These are phyloP conservation scores for Nigrograna mackinnonii DNA, from an alignment of 2,329 filamentous ascomycete species.

Conservation along the genomic window DNA sequence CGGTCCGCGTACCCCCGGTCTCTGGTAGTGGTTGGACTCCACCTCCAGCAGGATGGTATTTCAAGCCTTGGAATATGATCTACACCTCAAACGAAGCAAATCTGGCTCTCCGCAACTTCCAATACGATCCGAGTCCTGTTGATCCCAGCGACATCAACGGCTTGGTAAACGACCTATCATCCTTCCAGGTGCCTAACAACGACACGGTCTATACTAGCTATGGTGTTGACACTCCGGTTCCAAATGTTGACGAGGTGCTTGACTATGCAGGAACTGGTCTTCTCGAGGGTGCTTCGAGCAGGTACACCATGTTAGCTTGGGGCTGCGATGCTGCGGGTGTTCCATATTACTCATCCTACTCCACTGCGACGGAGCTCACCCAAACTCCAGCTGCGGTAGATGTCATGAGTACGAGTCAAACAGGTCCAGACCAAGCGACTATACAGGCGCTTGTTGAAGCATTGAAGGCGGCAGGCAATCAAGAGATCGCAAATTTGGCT, in stretches of 20 bases:
- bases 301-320: constrained; percentile 18
- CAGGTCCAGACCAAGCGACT: no score
- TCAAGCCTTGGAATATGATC: constrained; percentile 20
- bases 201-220: constrained; percentile 16
- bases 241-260: constrained; percentile 1
- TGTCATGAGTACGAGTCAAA: no score
- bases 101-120: constrained; percentile 13
- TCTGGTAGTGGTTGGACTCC: no score
- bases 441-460: no score
- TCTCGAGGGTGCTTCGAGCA: constrained; percentile 12
- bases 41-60: constrained; percentile 14
- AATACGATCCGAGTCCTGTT: constrained; percentile 19
- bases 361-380: constrained; percentile 9
- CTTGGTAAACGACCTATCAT: constrained; percentile 18
- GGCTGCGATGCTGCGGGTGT: constrained; percentile 14
- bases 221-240: constrained; percentile 15
- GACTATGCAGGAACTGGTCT: constrained; percentile 16
- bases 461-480: no score
- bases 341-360: constrained; percentile 16
- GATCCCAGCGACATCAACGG: constrained; percentile 6
- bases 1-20: no score
- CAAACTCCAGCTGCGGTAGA: no score
- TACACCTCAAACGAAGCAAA: constrained; percentile 15
- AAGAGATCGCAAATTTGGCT: no score
- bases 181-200: constrained; percentile 19